Conservation (phyloP, 176 grass and related monocot species). For the Aegilops tauschii region DNA sequence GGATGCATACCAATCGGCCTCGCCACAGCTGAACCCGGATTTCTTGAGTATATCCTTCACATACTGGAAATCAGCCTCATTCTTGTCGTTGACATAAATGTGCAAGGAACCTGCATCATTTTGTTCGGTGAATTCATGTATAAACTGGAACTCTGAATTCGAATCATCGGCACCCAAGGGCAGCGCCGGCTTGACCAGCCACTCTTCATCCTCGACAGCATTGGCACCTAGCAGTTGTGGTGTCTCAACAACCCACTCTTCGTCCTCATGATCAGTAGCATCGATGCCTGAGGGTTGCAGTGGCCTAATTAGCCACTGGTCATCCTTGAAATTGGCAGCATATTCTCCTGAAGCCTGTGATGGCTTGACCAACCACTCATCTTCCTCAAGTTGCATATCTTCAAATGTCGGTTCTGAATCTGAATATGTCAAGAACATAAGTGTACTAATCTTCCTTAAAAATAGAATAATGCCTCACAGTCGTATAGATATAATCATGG, state of each 20-base stretch:
- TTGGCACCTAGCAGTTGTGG: conserved; percentile 16
- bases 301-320: conserved; percentile 34
- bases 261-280: conserved; percentile 17
- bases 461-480: neutral
- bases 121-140: conserved; percentile 29
- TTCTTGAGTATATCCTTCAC: conserved; percentile 78
- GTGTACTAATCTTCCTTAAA: neutral
- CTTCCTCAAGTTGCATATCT: conserved; percentile 42
- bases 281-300: conserved; percentile 1
- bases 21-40: conserved; percentile 60
- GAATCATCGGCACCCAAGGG: conserved; percentile 9
- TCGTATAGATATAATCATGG: neutral
- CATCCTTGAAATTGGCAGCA: conserved; percentile 20
- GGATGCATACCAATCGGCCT: conserved; percentile 54
- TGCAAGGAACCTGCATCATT: conserved; percentile 22
- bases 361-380: conserved; percentile 48
- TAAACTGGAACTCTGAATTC: conserved; percentile 24
- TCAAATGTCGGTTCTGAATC: conserved; percentile 36
- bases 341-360: neutral
- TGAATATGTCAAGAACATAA: conserved; percentile 14
- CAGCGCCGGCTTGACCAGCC: conserved; percentile 33
- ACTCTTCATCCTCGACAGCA: conserved; percentile 36
- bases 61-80: conserved; percentile 76
- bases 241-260: conserved; percentile 40
- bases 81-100: conserved; percentile 70